Percentiles rank a stretch among this genome's conserved stretches.
These are phyloP conservation scores for Alternaria atra DNA, from an alignment of 2,329 filamentous ascomycete species.

Conservation along the genomic window DNA sequence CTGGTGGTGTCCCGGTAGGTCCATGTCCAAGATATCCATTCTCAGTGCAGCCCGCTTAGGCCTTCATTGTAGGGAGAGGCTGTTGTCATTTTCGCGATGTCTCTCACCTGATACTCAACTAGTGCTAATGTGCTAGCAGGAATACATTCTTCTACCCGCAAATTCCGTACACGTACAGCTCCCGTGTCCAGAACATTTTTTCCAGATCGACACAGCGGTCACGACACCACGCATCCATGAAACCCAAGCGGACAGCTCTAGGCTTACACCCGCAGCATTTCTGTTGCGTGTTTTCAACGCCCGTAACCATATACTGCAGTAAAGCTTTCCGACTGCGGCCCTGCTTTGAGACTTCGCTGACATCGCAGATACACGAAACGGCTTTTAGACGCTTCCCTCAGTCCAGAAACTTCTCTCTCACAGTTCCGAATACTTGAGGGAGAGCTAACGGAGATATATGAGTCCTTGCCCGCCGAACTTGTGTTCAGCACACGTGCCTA, in stretches of 20 bases:
- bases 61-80: neutral
- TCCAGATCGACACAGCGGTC: neutral
- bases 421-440: slow-evolving; percentile 11
- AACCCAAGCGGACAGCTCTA: neutral
- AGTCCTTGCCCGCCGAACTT: slow-evolving; percentile 13
- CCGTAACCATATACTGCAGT: neutral
- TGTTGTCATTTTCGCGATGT: too few relatives aligned
- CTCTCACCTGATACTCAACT: neutral
- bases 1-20: slow-evolving; percentile 9
- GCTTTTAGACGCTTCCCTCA: slow-evolving; percentile 7
- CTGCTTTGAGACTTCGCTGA: neutral
- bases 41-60: neutral
- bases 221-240: neutral
- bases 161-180: neutral
- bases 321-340: neutral
- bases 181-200: neutral
- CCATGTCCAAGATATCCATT: neutral
- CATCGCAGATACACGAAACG: slow-evolving; percentile 1
- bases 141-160: neutral
- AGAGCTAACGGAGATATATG: slow-evolving; percentile 6
- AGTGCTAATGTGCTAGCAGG: neutral
- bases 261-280: neutral
- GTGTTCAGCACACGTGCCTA: slow-evolving; percentile 12
- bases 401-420: slow-evolving; percentile 8
- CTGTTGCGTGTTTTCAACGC: slow-evolving; percentile 9